Evolutionary conservation across 768 basidiomycete species (phyloP).

Genomic region (Russula griseocarnosa): DNA sequence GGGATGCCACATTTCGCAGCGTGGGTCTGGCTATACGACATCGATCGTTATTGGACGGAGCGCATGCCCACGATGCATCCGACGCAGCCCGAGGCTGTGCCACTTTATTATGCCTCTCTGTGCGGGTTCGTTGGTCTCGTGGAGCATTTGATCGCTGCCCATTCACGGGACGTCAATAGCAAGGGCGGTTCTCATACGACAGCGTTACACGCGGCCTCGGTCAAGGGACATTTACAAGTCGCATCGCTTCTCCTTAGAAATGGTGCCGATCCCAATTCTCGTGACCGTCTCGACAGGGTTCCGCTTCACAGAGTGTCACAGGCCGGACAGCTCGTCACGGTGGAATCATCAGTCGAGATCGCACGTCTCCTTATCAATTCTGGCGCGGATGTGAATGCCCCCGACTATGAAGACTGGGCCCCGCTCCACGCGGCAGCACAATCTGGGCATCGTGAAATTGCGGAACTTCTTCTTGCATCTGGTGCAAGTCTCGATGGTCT

Average conservation of each 20-base stretch:
- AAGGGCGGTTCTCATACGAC: background rate
- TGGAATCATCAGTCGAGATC: background rate
- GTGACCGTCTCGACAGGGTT: background rate
- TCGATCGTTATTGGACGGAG: constrained; percentile 2
- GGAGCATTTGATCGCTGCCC: background rate
- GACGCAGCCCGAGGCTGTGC: background rate
- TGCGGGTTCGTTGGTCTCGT: constrained; percentile 10
- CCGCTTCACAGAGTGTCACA: background rate
- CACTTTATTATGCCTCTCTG: constrained; percentile 11
- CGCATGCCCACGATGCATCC: background rate
- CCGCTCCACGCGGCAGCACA: constrained; percentile 10
- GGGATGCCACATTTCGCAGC: background rate
- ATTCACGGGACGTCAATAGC: background rate
- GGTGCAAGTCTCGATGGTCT: background rate
- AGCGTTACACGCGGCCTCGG: background rate
- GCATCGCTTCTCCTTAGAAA: background rate
- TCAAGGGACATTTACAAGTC: background rate
- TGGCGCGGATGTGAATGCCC: background rate
- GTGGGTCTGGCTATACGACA: constrained; percentile 15
- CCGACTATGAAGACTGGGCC: background rate
- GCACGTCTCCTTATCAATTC: background rate
- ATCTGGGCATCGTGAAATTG: constrained; percentile 1
- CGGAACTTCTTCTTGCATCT: background rate
- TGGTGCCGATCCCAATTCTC: background rate
- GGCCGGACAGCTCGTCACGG: background rate